A percentile compares a stretch with the other conserved stretches of the same genome.
phyloP scores from a whole-genome alignment of 2,329 filamentous ascomycete genomes.

The Teratosphaeriaceae sp. region DNA sequence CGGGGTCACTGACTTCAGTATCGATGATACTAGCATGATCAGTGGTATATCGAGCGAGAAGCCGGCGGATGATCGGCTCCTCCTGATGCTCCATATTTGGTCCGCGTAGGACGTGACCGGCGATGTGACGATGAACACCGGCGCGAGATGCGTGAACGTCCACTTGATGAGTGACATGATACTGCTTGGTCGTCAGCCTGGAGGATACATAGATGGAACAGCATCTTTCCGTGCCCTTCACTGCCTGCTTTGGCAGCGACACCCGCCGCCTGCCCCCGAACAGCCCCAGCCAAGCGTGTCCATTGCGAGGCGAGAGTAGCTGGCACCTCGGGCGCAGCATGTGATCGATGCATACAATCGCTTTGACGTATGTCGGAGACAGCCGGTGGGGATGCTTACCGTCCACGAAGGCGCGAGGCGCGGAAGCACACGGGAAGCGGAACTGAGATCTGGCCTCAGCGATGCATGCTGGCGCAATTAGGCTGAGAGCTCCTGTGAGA shows the following conservation, averaged over 20 bases:
- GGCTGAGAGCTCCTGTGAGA: too few species aligned
- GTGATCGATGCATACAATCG: too few species aligned
- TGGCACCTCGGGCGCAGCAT: too few species aligned
- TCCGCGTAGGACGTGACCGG: conserved; percentile 61
- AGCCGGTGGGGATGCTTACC: too few species aligned
- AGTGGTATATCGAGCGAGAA: conserved; percentile 62
- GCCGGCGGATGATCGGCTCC: conserved; percentile 52
- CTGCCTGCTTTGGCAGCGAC: neutral
- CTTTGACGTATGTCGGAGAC: too few species aligned
- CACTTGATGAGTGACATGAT: conserved; percentile 28
- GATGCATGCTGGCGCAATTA: too few species aligned
- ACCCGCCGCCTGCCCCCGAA: neutral
- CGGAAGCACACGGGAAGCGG: too few species aligned
- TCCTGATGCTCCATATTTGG: conserved; percentile 59
- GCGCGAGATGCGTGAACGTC: conserved; percentile 30
- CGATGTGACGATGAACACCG: conserved; percentile 49
- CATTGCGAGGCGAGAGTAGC: neutral
- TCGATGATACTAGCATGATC: conserved; percentile 60
- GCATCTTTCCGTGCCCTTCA: neutral
- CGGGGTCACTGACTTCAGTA: conserved; percentile 46
- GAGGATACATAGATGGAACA: neutral
- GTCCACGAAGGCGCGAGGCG: too few species aligned
- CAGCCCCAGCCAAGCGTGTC: neutral
- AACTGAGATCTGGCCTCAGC: too few species aligned
- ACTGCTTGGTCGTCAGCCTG: conserved; percentile 15